Evolutionary conservation across 805 yeast genomes (phyloP), one percentile per base, ranked within the genome.

Genomic region (Kuraishia hungarica): DNA sequence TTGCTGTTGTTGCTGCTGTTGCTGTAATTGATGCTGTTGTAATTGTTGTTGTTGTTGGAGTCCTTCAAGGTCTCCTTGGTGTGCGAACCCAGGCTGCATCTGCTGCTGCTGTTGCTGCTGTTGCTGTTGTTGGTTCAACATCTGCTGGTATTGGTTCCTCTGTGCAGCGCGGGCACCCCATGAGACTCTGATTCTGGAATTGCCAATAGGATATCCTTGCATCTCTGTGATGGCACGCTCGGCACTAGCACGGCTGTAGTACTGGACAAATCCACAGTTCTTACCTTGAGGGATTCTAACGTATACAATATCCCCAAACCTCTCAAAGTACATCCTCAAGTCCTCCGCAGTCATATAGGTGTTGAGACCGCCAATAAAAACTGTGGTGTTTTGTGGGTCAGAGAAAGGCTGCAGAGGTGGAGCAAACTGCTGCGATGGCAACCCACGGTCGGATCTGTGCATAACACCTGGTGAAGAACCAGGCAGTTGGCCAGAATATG

Each of bases 171-270:
- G 79, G 29, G 72, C 72, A 46, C 97, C 97, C 97, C 97, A 91
- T 53, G 93, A 85, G 56, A 91, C 77, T 62, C 96, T 77, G 52
- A 91, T 84, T 58, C 93, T 78, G 56, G 89, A 85, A 56, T 89
- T 91, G 11, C 53, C 92, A 61, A 91, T 85, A 43, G 90, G 89
- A 66, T 83, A 89, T 10, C 96, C 96, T 70, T 91, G 96, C 96
- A 91, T 87, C 59, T 85, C 87, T 39, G 81, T 76, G 58, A 91
- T 87, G 11, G 97, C 96, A 54, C 78, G 78, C 69, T 92, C 97
- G 1, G 97, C 97, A 61, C 89, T 83, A 50, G 83, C 82, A 56
- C 96, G 76, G 54, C 85, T 81, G 48, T 83, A 80, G 67, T 80
- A 91, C 68, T 89, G 96, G 54, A 91, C 90, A 71, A 92, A 90